Evolutionary conservation across 495 filamentous ascomycete genomes (phyloP).

Genomic region (Trichodelitschia bisporula): DNA sequence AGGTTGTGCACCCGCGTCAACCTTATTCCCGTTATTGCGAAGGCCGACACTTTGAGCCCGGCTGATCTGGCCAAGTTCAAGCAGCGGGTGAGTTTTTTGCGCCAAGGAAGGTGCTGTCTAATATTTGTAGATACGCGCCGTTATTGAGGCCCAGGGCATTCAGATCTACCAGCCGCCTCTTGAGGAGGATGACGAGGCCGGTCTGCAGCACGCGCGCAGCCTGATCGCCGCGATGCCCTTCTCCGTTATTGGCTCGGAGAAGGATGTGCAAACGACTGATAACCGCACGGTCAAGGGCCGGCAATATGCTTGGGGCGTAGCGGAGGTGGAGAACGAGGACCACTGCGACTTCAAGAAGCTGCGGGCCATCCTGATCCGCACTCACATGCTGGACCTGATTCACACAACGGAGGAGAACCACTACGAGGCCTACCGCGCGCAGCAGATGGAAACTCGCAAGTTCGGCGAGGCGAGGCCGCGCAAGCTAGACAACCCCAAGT

Average conservation of each 20-base stretch:
- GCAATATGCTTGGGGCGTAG: conserved; percentile 97
- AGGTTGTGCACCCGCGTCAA: conserved; percentile 91
- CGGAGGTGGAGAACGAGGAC: conserved; percentile 97
- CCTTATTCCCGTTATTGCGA: conserved; percentile 91
- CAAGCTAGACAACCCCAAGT: conserved; percentile 99
- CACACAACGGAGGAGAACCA: conserved; percentile 97
- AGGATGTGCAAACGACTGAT: conserved; percentile 91
- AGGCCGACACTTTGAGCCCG: conserved; percentile 92
- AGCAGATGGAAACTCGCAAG: conserved; percentile 99
- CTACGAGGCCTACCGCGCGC: conserved; percentile 96
- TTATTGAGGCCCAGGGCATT: conserved; percentile 94
- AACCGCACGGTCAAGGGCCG: conserved; percentile 93
- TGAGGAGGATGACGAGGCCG: conserved; percentile 94
- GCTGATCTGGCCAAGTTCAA: conserved; percentile 80
- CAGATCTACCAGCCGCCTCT: conserved; percentile 96
- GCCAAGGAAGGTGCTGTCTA: background rate
- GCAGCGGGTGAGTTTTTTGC: conserved; percentile 38
- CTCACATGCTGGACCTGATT: conserved; percentile 99
- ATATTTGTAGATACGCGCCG: conserved; percentile 53
- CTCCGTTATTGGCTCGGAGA: conserved; percentile 95
- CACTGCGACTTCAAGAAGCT: conserved; percentile 99
- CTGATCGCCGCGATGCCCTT: conserved; percentile 96
- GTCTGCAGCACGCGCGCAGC: conserved; percentile 75
- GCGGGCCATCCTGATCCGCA: conserved; percentile 92
- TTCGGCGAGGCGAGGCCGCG: conserved; percentile 91